Evolutionary conservation across 2,329 filamentous ascomycete species (phyloP), one percentile per base, ranked within the genome.

Genomic region (Aspergillus jensenii): DNA sequence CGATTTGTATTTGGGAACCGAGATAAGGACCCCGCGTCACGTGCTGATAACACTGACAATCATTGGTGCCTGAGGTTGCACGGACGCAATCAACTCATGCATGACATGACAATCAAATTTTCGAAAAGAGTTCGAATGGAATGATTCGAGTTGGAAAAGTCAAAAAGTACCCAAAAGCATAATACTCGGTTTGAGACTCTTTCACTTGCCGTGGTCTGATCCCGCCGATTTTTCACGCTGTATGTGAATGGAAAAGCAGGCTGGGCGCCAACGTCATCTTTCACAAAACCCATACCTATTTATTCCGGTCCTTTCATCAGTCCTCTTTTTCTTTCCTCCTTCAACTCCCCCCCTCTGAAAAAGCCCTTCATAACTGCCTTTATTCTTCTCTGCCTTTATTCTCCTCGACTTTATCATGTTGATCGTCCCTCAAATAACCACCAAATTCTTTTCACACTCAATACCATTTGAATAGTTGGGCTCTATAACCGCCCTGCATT

Each of bases 11-110:
- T 49, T 39, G 27, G 17, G 15, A 39, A 47, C 31, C 12, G 8
- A 19, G 62, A 65, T 65, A 60, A 65, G 57, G 39, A 55, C 63
- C 61, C 63, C 63, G 61, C 63, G 60, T 65, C 63, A 65, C 61
- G 61, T 65, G 63, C 56, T 12, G 63, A 63, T 62, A 63, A 51
- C 48, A 3, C 3, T 3, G 2, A 9, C 12, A 43, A 37, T 57
- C 15, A 60, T 62, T 63, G 61, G 55, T 48, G 55, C 55, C 49
- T 57, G 43, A 51, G 54, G 46, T 39, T 56, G 40, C 19, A 50
- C 46, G 9, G 9, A 33, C 17, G 52, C 37, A 46, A 21, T 43
- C 3, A 37, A n/a, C 35, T n/a, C 41, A 52, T 43, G 49, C 49
- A 52, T 14, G 39, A 52, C 31, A 17, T 14, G 39, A 52, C 31